phyloP scores from a whole-genome alignment of 169 alveolate species.

The Plasmodium billcollinsi region DNA sequence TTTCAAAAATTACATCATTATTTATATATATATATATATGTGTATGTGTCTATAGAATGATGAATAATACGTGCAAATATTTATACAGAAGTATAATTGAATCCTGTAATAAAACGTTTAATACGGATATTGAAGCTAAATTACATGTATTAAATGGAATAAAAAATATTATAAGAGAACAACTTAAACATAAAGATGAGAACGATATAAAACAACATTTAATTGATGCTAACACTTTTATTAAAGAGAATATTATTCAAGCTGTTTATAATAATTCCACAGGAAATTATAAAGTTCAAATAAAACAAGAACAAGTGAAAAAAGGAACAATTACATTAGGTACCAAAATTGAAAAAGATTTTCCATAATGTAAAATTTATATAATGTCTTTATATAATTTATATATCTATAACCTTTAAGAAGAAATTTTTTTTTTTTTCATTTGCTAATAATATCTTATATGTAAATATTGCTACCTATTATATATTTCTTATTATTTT shows the following conservation, averaged over 20 bases:
- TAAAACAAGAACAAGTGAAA: constrained; percentile 62
- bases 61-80: constrained; percentile 28
- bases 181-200: constrained; percentile 42
- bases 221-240: constrained; percentile 67
- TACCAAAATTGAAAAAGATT: constrained; percentile 50
- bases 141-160: constrained; percentile 43
- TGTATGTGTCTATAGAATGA: constrained; percentile 1
- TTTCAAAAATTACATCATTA: background rate
- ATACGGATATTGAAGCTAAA: constrained; percentile 60
- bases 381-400: too few relatives aligned
- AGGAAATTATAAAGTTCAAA: constrained; percentile 68
- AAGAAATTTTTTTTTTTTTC: too few relatives aligned
- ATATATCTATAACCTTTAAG: too few relatives aligned
- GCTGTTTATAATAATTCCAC: constrained; percentile 69
- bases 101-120: constrained; percentile 63
- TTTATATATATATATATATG: background rate
- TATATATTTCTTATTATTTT: too few relatives aligned
- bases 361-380: constrained; percentile 2
- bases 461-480: too few relatives aligned
- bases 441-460: too few relatives aligned
- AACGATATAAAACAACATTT: constrained; percentile 61
- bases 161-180: constrained; percentile 64
- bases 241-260: constrained; percentile 58
- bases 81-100: constrained; percentile 33
- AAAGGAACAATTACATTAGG: constrained; percentile 65